Base-by-base conservation (phyloP, 2,329 filamentous ascomycete species). In the Lasiodiplodia gonubiensis region DNA sequence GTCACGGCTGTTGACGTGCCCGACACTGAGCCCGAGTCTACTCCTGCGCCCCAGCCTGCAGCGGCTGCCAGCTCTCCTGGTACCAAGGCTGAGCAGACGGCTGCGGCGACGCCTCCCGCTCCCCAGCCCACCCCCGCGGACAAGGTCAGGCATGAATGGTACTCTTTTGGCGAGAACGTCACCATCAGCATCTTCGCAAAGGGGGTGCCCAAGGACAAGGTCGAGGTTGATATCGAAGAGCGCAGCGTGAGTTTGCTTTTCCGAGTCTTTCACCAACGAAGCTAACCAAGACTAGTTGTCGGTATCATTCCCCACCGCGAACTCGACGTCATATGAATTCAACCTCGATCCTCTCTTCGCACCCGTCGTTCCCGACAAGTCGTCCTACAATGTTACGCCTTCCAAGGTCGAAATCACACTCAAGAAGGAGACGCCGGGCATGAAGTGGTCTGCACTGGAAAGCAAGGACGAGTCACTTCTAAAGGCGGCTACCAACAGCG, bases 321-420 rank as follows among this genome's bases (percentile, higher is more conserved):
- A 78, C 42, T 83, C 83, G 16, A 81, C 84, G 6, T 84, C 86
- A 51, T 91, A 86, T 70, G 84, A 87, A 69, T 89, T 87, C 74
- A 84, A 83, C 0, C 84, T 93, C 52, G 84, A 89, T 21, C 88
- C 91, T 6, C 86, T 94, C 3, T 93, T 85, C 76, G 87, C 85
- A 16, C 76, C 85, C 11, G 88, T 97, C 72, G 86, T 92, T 64
- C 78, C 87, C 0, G 73, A 83, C 1, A 79, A 84, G 37, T 92
- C 88, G 23, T 89, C 84, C 53, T 87, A 82, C 71, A 86, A 83
- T 1, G 86, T 96, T 65, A 90, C 91, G 51, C 84, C 90, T 1
- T 92, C 89, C 74, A 97, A 97, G 77, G 85, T 97, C 65, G 93
- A 97, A 77, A 81, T 97, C 46, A 85, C 82, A 12, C 84, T 97